Conservation (phyloP, 31 red algal species). For the Bonnemaisonia californica region DNA sequence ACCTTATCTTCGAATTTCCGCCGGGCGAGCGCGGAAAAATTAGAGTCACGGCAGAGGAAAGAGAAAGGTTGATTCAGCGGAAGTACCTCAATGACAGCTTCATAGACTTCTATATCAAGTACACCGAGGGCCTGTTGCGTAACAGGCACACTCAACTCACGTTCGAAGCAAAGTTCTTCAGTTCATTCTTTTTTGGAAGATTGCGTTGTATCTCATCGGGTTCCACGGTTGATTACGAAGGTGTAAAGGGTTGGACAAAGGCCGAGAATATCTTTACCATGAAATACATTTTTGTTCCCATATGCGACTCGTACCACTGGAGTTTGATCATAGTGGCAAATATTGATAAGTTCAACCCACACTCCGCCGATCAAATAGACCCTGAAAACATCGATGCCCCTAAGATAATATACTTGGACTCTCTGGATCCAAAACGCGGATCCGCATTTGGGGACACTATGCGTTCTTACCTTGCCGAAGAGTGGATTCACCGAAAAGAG, state of each 20-base stretch:
- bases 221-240: conserved; percentile 69
- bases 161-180: conserved; percentile 64
- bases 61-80: conserved; percentile 47
- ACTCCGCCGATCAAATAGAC: background rate
- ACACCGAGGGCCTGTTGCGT: conserved; percentile 31
- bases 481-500: conserved; percentile 58
- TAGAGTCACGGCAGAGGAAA: conserved; percentile 58
- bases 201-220: conserved; percentile 19
- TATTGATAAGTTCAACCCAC: conserved; percentile 24
- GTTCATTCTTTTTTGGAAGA: conserved; percentile 78
- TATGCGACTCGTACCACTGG: conserved; percentile 86
- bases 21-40: conserved; percentile 64
- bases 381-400: conserved; percentile 12
- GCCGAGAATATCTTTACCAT: conserved; percentile 67
- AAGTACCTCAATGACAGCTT: conserved; percentile 80
- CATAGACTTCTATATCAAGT: conserved; percentile 83
- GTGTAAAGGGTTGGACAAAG: conserved; percentile 79
- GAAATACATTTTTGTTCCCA: conserved; percentile 72
- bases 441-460: conserved; percentile 33
- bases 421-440: conserved; percentile 48
- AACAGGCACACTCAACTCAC: background rate
- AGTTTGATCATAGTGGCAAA: conserved; percentile 74
- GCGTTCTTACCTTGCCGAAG: conserved; percentile 53
- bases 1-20: conserved; percentile 76
- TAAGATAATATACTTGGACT: conserved; percentile 72